Evolutionary conservation across 2,329 filamentous ascomycete genomes (phyloP), one percentile per base, ranked within the genome.

Genomic region (Polytolypa hystricis): DNA sequence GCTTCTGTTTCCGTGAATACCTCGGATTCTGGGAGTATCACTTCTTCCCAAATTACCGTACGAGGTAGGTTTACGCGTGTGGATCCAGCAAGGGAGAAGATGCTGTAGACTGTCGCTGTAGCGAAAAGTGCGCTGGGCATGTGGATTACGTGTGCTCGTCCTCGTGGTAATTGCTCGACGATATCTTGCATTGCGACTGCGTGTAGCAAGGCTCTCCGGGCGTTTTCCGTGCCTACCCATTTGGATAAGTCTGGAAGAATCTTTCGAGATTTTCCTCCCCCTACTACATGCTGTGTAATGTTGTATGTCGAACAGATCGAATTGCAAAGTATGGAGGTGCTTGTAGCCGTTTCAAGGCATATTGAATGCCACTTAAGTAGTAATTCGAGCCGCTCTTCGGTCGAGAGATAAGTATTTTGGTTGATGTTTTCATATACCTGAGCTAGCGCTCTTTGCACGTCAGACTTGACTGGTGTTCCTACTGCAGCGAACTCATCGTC

Each of bases 141-240:
- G 42, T 66, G 61, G 8, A 65, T 58, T 0, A 61, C 61, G 42
- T 67, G 64, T 2, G 63, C 62, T 8, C 63, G 54, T 2, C 63
- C 64, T 16, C 62, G 49, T 2, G 64, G 64, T 5, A 67, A 44
- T 40, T 65, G 57, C 37, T 66, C 63, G 8, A 67, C 49, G 9
- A 67, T 66, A 25, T 66, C 61, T 40, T 66, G 64, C 12, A 67
- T 66, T 0, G 62, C 61, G 25, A 63, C 56, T 2, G 64, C 62
- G 27, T 67, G 64, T 7, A 67, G 43, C 4, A 66, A 45, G 3
- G 62, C 58, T 20, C 56, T 51, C 3, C 60, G 55, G 4, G 62
- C 63, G 36, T 65, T 55, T 25, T 58, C 51, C 0, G 55, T 61
- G 5, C 47, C 50, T 1, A 49, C 53, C 64, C 63, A 66, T 23